Percentiles rank a stretch among this genome's conserved stretches.
Conservation (phyloP, 352 stramenopile genomes). For the Thalassiosira exigua region DNA sequence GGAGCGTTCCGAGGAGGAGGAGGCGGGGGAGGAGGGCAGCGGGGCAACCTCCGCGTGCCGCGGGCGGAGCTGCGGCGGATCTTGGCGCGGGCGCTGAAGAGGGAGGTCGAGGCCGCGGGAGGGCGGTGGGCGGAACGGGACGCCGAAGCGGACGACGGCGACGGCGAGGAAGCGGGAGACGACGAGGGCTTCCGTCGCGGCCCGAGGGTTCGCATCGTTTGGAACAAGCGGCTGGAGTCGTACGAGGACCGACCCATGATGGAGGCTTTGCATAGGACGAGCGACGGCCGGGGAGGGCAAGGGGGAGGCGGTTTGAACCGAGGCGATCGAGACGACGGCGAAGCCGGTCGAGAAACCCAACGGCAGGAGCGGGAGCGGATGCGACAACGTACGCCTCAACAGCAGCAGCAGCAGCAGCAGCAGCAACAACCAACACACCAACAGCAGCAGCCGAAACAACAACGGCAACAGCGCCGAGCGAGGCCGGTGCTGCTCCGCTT, state of each 20-base stretch:
- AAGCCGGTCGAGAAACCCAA: not conserved
- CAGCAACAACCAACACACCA: not conserved
- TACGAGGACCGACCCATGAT: constrained; percentile 53
- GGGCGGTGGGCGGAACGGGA: no score
- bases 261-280: constrained; percentile 23
- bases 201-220: constrained; percentile 28
- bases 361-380: no score
- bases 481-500: constrained; percentile 56
- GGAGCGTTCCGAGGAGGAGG: constrained; percentile 69
- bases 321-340: no score
- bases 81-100: constrained; percentile 62
- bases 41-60: constrained; percentile 83
- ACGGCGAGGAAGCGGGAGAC: constrained; percentile 14
- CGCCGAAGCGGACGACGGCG: constrained; percentile 13
- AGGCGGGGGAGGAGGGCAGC: constrained; percentile 35
- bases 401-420: not conserved
- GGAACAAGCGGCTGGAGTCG: constrained; percentile 44
- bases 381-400: no score
- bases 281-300: not conserved
- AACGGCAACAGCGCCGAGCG: not conserved
- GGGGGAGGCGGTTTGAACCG: no score
- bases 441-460: not conserved
- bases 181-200: no score
- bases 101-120: constrained; percentile 21
- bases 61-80: constrained; percentile 66